Evolutionary conservation across 2,329 filamentous ascomycete species (phyloP).

Genomic region (Ophiocordyceps robertsii): DNA sequence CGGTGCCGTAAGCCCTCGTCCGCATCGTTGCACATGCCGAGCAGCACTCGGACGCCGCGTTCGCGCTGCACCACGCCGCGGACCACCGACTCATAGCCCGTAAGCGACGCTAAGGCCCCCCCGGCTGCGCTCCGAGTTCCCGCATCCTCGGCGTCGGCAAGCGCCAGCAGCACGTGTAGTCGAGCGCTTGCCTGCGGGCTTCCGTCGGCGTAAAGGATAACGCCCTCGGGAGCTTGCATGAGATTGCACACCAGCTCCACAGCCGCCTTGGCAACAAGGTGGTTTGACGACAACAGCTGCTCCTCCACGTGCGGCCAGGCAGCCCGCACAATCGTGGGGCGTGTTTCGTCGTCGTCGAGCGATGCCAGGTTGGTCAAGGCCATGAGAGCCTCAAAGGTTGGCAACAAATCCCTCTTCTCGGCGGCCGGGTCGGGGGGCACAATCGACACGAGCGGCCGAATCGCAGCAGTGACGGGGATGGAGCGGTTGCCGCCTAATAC

Average conservation of each 20-base stretch:
- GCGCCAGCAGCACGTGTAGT: constrained; percentile 71
- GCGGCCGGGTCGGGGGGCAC: constrained; percentile 50
- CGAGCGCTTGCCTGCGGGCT: constrained; percentile 56
- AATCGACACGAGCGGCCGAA: constrained; percentile 67
- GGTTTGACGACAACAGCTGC: constrained; percentile 63
- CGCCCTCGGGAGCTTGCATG: constrained; percentile 53
- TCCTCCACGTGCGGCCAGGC: constrained; percentile 73
- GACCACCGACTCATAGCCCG: constrained; percentile 63
- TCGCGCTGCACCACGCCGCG: constrained; percentile 56
- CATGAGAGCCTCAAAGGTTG: constrained; percentile 80
- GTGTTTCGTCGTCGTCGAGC: constrained; percentile 51
- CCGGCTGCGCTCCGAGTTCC: constrained; percentile 73
- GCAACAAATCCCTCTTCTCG: constrained; percentile 64
- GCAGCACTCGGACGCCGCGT: constrained; percentile 60
- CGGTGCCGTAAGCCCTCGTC: constrained; percentile 55
- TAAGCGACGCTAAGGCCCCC: constrained; percentile 75
- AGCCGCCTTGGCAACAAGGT: constrained; percentile 65
- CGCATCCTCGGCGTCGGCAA: constrained; percentile 74
- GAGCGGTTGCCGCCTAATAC: constrained; percentile 71
- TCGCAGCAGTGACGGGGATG: constrained; percentile 62
- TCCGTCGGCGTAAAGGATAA: constrained; percentile 55
- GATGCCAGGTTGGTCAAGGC: constrained; percentile 91
- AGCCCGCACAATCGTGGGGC: constrained; percentile 56
- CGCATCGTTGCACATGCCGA: constrained; percentile 67
- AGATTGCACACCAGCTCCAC: constrained; percentile 90